Base-by-base conservation (phyloP, 1,139 yeast genomes). In the Meyerozyma smithsonii region DNA sequence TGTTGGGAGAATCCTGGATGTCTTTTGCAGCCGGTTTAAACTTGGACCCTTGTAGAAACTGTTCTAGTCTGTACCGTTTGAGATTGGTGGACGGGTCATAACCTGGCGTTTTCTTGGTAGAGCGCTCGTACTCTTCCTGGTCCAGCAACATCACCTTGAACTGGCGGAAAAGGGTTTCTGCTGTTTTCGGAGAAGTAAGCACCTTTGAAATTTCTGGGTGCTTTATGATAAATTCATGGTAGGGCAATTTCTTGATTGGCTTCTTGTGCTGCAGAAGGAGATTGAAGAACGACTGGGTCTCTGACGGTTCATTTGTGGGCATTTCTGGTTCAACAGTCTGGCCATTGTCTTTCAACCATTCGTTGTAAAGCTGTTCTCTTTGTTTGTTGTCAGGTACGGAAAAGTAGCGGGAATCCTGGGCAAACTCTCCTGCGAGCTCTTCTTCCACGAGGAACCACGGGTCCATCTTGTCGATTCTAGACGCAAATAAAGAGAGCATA, bases 401-500 rank as follows among this genome's bases (percentile, higher is more conserved):
- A 44, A 56, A 69, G 47, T 51, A 69, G n/a, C 54, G 60, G 1
- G 72, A 66, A 28, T 48, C 41, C 32, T 54, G 52, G 8, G 56
- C 59, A 16, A 70, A 52, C 15, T 61, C 62, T 2, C 50, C 37
- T 8, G 66, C 53, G 14, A 64, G 47, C 20, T 64, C 68, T 39
- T 69, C 74, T 44, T 68, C 69, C 1, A 69, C 59, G 20, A 71
- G 44, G 37, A 55, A 55, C 71, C 74, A 71, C 3, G 72, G 62
- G 34, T 69, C 69, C 46, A 56, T 65, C 18, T 54, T 37, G 4
- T 70, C 62, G 16, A 69, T 62, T 28, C 46, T 45, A 18, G 52
- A 45, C 30, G 53, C 45, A 39, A 53, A 51, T 5, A 42, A 33
- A 23, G 62, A 58, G 5, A 71, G 54, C 15, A 70, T 51, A 2